A percentile compares a stretch with the other conserved stretches of the same genome.
phyloP scores from a whole-genome alignment of 2,329 filamentous ascomycete genomes.

The Blastomyces emzantsi region DNA sequence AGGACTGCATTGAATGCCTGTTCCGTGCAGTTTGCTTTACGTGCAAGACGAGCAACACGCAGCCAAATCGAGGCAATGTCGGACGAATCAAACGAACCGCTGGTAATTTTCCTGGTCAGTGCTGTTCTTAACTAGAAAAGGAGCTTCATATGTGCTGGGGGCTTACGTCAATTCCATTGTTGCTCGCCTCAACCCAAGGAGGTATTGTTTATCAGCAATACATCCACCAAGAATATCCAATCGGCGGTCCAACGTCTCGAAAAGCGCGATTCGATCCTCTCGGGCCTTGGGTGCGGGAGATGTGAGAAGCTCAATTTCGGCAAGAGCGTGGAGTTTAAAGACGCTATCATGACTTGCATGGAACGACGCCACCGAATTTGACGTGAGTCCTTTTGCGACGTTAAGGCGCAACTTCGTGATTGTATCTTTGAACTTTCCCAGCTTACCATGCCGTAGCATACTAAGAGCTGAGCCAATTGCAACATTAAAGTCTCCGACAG shows the following conservation, averaged over 20 bases:
- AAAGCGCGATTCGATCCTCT: slow-evolving; percentile 21
- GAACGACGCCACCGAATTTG: slow-evolving; percentile 68
- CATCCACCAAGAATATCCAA: slow-evolving; percentile 85
- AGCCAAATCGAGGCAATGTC: slow-evolving; percentile 83
- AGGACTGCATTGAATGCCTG: slow-evolving; percentile 92
- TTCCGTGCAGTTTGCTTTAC: slow-evolving; percentile 73
- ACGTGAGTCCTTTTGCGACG: slow-evolving; percentile 65
- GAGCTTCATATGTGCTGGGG: slow-evolving; percentile 3
- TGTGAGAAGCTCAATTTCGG: slow-evolving; percentile 64
- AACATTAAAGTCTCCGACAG: slow-evolving; percentile 66
- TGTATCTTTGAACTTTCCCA: slow-evolving; percentile 45
- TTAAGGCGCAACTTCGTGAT: slow-evolving; percentile 59
- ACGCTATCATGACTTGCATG: slow-evolving; percentile 77
- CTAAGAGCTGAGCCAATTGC: slow-evolving; percentile 62
- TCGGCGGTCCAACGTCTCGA: slow-evolving; percentile 59
- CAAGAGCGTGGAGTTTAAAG: slow-evolving; percentile 75
- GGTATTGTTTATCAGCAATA: slow-evolving; percentile 84
- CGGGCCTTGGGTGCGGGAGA: slow-evolving; percentile 21
- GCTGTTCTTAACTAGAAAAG: not conserved
- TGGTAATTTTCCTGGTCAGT: slow-evolving; percentile 21
- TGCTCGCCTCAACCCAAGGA: slow-evolving; percentile 76
- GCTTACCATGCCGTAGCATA: slow-evolving; percentile 48
- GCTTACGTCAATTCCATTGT: slow-evolving; percentile 63
- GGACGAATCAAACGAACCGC: slow-evolving; percentile 52
- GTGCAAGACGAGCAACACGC: slow-evolving; percentile 70